Percentiles rank a stretch among this genome's conserved stretches.
Evolutionary conservation across 2,329 filamentous ascomycete genomes (phyloP).

Genomic region (Colletotrichum neosansevieriae): DNA sequence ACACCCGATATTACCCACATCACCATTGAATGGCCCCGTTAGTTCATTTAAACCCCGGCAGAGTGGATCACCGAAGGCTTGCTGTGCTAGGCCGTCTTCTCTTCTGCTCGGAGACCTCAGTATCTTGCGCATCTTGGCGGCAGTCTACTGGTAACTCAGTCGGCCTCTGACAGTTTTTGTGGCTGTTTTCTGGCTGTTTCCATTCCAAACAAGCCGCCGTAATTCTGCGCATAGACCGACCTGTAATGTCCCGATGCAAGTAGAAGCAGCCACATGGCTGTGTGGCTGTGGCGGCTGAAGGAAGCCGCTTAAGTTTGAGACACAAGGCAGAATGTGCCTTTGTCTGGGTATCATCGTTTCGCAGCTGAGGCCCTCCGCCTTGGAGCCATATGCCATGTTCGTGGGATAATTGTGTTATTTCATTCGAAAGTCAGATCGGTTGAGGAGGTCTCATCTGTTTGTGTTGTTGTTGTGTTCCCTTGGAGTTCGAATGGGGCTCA

Average conservation of each 20-base stretch:
- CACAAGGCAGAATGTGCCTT: constrained; percentile 23
- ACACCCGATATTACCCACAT: no score
- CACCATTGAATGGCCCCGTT: neutral
- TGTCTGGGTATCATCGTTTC: constrained; percentile 32
- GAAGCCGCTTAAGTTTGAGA: neutral
- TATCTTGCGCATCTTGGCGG: neutral
- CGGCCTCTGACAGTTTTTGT: neutral
- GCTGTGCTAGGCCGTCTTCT: neutral
- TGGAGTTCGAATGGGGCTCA: constrained; percentile 24
- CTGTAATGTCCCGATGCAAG: neutral
- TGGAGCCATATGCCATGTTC: neutral
- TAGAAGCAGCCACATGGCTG: neutral
- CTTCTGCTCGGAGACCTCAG: neutral
- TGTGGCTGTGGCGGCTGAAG: neutral
- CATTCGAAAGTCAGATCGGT: neutral
- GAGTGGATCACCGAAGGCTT: no score
- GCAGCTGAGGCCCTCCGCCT: constrained; percentile 14
- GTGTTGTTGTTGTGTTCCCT: constrained; percentile 1
- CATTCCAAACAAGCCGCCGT: neutral
- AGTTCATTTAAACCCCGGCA: neutral
- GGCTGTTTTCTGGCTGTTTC: no score
- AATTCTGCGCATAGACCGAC: neutral
- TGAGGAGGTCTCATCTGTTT: neutral
- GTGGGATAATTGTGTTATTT: neutral
- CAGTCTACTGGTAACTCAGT: neutral